Evolutionary conservation across 2,329 filamentous ascomycete genomes (phyloP), one percentile per base, ranked within the genome.

Genomic region (Hypoxylon sp.): DNA sequence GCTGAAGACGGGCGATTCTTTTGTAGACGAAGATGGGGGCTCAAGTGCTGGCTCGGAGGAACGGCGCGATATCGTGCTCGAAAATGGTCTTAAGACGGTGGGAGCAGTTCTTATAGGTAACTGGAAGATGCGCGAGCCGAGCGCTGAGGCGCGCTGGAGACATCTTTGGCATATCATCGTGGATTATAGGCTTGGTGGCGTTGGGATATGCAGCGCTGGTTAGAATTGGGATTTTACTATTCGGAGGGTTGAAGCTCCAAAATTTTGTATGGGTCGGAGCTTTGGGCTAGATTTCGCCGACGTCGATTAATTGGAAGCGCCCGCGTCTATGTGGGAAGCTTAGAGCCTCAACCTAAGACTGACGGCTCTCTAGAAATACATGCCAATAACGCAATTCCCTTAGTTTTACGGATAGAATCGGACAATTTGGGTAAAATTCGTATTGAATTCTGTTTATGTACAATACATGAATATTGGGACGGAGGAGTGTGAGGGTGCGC

Each of bases 141-240:
- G 71, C 75, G 73, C 64, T 63, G 83, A 79, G 64, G 80, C 81
- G 67, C 80, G 79, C 69, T 84, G 84, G 56, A 89, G 79, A 77
- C 87, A 90, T 71, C 80, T 77, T 70, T 79, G 75, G 75, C 81
- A 83, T 69, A 82, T 82, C 80, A 81, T 83, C 69, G 61, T 28
- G 46, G 43, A 30, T 60, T 28, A 45, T n/a, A 21, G 7, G 2
- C 38, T 43, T 21, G 38, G 28, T 63, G 55, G 34, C 21, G 58
- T 36, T 19, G 17, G 36, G 43, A 19, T 58, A 45, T 14, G 41
- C 38, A 30, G 41, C 34, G 48, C 30, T 61, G 55, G 52, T 13
- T 51, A 60, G 53, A 30, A 45, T 10, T 59, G 49, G 21, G 36
- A 36, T 46, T 49, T 56, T 36, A 34, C 13, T 9, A 7, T 30